Base-by-base conservation (phyloP, 148 eudicot genomes). In the Gaultheria prostrata region DNA sequence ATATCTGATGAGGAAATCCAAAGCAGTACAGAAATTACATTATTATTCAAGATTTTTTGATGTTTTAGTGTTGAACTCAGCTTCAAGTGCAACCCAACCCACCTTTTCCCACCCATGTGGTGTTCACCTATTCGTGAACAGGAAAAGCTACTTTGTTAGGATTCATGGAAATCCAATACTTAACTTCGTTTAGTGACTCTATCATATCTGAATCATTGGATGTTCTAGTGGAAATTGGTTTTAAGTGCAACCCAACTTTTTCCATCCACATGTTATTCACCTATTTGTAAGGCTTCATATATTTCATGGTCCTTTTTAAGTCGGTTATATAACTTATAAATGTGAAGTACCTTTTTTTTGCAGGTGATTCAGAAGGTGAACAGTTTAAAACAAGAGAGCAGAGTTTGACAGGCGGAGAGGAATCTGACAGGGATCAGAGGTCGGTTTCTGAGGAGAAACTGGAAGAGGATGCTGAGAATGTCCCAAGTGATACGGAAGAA, bases 311-410 rank as follows among this genome's bases (percentile, higher is more conserved):
- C 69, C 69, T 54, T 9, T 53, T 53, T 33, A 28, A 21, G 6
- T 56, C 48, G 1, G 69, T 32, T 26, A 77, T 56, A 21, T 18
- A 24, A 24, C 67, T 59, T 63, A n/a, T 56, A 53, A 9, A 54
- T 18, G 28, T 48, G 6, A 77, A 35, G 53, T 24, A 8, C n/a
- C 39, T 56, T 32, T 57, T 18, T 71, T 21, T 77, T 74, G 32
- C 77, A 89, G 94, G 89, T 87, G 89, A 89, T 83, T 75, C 82
- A 49, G 82, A 83, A 84, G 86, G 35, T 78, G 86, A 87, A 77
- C 78, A 56, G 45, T 77, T 67, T 76, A 83, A 76, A 76, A 24
- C 59, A 85, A 65, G 14, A 20, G 70, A 59, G 87, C 83, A 39
- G 85, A 91, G 81, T 82, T 86, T 33, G 51, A 77, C 80, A 78